These are phyloP conservation scores for Flaveria sonorensis DNA, from an alignment of 129 eudicot genomes.

Conservation along the genomic window DNA sequence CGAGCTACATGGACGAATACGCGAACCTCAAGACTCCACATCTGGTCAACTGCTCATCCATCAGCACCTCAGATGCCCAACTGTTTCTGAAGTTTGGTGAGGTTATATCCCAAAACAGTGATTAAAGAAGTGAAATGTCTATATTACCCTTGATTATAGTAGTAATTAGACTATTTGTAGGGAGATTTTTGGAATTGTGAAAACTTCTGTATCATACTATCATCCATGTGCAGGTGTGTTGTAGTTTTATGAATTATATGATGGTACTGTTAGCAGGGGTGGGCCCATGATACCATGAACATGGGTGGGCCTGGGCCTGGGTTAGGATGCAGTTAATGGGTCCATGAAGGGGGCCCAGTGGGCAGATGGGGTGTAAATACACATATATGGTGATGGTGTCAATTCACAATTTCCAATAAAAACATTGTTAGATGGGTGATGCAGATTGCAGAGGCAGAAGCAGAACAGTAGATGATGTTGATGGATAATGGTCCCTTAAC, in stretches of 20 bases:
- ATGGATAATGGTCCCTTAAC: conserved; percentile 32
- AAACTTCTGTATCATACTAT: background rate
- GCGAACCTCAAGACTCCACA: conserved; percentile 92
- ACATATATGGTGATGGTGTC: conserved; percentile 4
- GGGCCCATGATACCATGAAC: conserved; percentile 30
- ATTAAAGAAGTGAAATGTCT: conserved; percentile 32
- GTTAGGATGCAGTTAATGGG: background rate
- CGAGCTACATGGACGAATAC: conserved; percentile 84
- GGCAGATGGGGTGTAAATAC: conserved; percentile 41
- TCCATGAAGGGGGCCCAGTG: conserved; percentile 30
- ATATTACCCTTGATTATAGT: conserved; percentile 32
- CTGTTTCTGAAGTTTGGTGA: conserved; percentile 90
- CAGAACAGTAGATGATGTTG: conserved; percentile 21
- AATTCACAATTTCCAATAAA: conserved; percentile 34
- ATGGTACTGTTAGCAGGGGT: conserved; percentile 20
- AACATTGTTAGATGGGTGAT: conserved; percentile 35
- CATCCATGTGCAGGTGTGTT: conserved; percentile 34
- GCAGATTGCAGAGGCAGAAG: conserved; percentile 32
- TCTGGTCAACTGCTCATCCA: conserved; percentile 76
- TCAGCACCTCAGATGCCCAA: conserved; percentile 97
- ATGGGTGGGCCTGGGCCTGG: conserved; percentile 30
- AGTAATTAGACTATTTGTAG: background rate
- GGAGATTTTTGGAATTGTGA: conserved; percentile 32
- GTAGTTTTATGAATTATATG: conserved; percentile 39
- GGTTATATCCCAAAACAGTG: conserved; percentile 92